These are phyloP conservation scores for Blastobotrys ciferrii DNA, from an alignment of 1,139 yeast species.

Conservation along the genomic window DNA sequence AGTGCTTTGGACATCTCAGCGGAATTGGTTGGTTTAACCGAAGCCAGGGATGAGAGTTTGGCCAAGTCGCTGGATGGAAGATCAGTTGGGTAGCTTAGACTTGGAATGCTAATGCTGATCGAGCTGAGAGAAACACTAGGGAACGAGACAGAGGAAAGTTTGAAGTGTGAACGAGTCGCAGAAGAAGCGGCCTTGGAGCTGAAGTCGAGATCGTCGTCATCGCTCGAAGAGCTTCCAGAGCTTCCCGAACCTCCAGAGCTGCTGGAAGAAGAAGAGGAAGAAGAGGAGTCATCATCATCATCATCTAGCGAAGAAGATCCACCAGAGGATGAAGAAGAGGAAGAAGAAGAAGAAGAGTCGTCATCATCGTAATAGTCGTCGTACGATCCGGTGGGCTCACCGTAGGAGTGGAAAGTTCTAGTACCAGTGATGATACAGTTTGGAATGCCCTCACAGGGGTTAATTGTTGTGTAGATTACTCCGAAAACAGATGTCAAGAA, in stretches of 20 bases:
- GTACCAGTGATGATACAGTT: constrained; percentile 6
- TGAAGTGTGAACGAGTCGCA: background rate
- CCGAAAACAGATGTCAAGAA: background rate
- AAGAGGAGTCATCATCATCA: constrained; percentile 7
- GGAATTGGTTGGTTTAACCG: background rate
- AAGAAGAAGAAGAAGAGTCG: background rate
- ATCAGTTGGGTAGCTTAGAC: background rate
- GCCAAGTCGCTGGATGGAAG: background rate
- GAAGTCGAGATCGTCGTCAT: background rate
- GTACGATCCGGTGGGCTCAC: background rate
- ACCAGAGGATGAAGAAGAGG: background rate
- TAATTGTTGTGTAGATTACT: background rate
- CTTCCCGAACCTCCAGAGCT: background rate
- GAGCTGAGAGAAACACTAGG: background rate
- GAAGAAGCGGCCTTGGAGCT: background rate
- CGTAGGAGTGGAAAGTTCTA: background rate
- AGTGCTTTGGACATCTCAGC: constrained; percentile 1
- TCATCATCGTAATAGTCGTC: background rate
- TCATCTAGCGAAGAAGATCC: constrained; percentile 2
- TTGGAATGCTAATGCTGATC: background rate
- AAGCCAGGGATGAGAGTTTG: background rate
- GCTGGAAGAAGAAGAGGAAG: background rate
- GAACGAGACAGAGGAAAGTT: background rate
- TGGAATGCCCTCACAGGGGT: constrained; percentile 3
- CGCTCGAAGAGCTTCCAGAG: background rate